Evolutionary conservation across 768 basidiomycete genomes (phyloP).

Genomic region (Suillus spraguei): DNA sequence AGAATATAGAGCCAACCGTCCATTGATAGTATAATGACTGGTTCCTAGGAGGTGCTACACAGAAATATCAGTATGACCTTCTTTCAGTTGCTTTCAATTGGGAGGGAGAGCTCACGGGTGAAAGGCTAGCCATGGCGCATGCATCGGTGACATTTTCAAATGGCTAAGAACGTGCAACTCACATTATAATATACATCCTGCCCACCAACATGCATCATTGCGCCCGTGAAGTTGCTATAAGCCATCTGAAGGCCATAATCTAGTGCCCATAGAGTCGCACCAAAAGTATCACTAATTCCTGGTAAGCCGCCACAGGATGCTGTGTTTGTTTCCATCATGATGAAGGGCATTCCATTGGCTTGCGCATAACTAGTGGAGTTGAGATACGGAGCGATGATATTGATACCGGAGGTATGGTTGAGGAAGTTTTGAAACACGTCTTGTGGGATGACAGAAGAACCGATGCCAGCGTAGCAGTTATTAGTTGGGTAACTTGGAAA

Average conservation of each 20-base stretch:
- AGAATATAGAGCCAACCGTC: constrained; percentile 44
- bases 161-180: constrained; percentile 23
- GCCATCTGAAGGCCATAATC: constrained; percentile 55
- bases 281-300: constrained; percentile 52
- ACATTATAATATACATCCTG: constrained; percentile 56
- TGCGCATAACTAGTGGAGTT: constrained; percentile 36
- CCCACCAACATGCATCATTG: constrained; percentile 50
- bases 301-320: constrained; percentile 58
- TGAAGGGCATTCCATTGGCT: constrained; percentile 38
- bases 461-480: constrained; percentile 33
- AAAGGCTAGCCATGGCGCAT: constrained; percentile 39
- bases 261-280: constrained; percentile 51
- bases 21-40: constrained; percentile 36
- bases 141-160: background rate
- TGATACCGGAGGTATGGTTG: constrained; percentile 41
- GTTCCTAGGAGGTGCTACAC: constrained; percentile 44
- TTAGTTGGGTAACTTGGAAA: constrained; percentile 38
- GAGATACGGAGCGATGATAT: constrained; percentile 39
- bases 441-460: constrained; percentile 36
- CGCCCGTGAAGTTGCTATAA: constrained; percentile 46
- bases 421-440: constrained; percentile 44
- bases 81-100: background rate
- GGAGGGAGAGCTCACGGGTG: constrained; percentile 39
- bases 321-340: constrained; percentile 59
- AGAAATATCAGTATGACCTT: background rate